Evolutionary conservation across 163 green algal species (phyloP).

Genomic region (Prototheca wickerhamii): DNA sequence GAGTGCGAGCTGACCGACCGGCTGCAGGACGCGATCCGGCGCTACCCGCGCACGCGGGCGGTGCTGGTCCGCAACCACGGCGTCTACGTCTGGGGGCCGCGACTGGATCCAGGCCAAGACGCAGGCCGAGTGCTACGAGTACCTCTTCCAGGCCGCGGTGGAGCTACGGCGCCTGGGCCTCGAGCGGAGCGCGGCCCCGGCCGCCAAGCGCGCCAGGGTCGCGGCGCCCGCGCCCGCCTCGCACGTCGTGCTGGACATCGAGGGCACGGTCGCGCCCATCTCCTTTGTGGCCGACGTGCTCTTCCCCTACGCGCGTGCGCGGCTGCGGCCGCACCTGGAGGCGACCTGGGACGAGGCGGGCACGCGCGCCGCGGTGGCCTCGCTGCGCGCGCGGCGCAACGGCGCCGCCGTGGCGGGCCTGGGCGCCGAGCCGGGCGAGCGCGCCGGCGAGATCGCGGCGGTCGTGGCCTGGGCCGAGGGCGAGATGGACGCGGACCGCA

Average conservation of each 20-base stretch:
- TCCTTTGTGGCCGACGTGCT: slow-evolving; percentile 78
- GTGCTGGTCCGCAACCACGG: slow-evolving; percentile 90
- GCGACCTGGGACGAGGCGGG: slow-evolving; percentile 35
- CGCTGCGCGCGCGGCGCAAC: slow-evolving; percentile 7
- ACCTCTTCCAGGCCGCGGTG: slow-evolving; percentile 87
- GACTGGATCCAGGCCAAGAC: slow-evolving; percentile 93
- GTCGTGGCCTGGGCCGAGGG: neutral
- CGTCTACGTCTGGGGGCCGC: slow-evolving; percentile 92
- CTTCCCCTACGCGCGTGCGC: slow-evolving; percentile 66
- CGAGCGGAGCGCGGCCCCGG: neutral
- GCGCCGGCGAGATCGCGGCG: neutral
- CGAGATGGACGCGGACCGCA: slow-evolving; percentile 69
- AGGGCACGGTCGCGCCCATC: slow-evolving; percentile 89
- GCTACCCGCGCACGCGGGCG: slow-evolving; percentile 74
- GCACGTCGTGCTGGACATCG: slow-evolving; percentile 86
- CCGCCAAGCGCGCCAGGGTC: slow-evolving; percentile 1
- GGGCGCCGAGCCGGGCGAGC: neutral
- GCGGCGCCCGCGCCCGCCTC: slow-evolving; percentile 5
- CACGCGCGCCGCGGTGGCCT: slow-evolving; percentile 20
- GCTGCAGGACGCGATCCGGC: slow-evolving; percentile 60
- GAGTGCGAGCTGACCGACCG: slow-evolving; percentile 88
- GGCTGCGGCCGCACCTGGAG: slow-evolving; percentile 49
- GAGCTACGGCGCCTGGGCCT: slow-evolving; percentile 70
- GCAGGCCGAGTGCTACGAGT: slow-evolving; percentile 93
- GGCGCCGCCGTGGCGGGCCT: neutral